Conservation (phyloP, 148 eudicot species). For the Amaranthus palmeri region DNA sequence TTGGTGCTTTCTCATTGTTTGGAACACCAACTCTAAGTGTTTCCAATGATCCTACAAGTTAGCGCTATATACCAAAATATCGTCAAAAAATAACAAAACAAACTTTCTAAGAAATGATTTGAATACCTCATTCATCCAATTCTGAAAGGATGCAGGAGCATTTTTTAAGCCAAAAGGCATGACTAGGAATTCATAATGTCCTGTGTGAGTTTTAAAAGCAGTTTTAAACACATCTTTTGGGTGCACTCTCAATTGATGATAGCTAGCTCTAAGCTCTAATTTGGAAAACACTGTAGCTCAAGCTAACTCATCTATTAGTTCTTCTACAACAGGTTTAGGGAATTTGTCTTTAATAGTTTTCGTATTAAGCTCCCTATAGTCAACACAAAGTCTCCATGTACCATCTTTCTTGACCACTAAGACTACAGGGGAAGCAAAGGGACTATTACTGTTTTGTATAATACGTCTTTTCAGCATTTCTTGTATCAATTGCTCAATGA, state of each 20-base stretch:
- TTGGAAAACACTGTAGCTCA: conserved; percentile 4
- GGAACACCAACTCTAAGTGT: background rate
- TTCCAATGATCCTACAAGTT: background rate
- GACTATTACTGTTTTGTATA: background rate
- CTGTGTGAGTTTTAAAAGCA: too few relatives aligned
- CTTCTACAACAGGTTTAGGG: background rate
- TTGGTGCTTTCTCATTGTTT: background rate
- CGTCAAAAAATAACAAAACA: conserved; percentile 5
- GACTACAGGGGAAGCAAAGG: background rate
- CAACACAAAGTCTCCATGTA: background rate
- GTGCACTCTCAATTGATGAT: background rate
- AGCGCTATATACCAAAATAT: conserved; percentile 1
- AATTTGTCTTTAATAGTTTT: too few relatives aligned
- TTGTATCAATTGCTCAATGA: background rate
- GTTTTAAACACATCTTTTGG: too few relatives aligned
- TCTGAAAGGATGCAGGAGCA: conserved; percentile 1
- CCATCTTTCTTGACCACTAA: background rate
- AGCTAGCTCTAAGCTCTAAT: background rate
- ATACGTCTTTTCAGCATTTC: background rate
- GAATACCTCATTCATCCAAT: conserved; percentile 2
- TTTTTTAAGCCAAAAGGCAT: conserved; percentile 4
- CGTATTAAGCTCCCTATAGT: too few relatives aligned
- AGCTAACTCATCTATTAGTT: conserved; percentile 6
- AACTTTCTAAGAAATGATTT: background rate
- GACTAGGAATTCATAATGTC: conserved; percentile 3